Evolutionary conservation across 2,329 filamentous ascomycete species (phyloP).

Genomic region (Xylaria polymorpha): DNA sequence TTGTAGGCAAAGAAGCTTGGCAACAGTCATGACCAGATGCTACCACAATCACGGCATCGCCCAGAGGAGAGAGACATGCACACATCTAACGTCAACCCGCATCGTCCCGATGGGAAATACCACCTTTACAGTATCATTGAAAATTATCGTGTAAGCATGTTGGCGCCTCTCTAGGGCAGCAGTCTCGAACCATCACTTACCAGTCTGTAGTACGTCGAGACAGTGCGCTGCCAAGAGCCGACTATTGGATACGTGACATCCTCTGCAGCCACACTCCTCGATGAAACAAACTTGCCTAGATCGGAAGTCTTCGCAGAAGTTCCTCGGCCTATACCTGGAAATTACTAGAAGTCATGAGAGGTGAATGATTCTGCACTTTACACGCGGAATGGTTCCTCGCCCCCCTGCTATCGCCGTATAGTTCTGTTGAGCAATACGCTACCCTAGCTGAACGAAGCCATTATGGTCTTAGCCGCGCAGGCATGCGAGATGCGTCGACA

Average conservation of each 20-base stretch:
- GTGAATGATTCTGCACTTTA: not conserved
- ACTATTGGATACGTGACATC: conserved; percentile 9
- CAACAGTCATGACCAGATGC: not conserved
- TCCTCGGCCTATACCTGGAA: not conserved
- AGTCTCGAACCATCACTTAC: conserved; percentile 8
- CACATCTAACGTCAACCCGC: conserved; percentile 18
- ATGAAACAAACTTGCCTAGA: conserved; percentile 13
- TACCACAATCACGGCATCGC: conserved; percentile 21
- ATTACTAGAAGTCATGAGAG: not conserved
- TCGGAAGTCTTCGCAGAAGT: conserved; percentile 3
- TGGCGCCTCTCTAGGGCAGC: conserved; percentile 2
- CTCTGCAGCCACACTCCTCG: conserved; percentile 20
- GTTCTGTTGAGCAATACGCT: not conserved
- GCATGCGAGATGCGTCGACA: conserved; percentile 6
- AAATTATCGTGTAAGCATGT: conserved; percentile 29
- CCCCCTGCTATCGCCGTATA: conserved; percentile 9
- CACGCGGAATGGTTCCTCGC: conserved; percentile 9
- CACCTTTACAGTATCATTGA: conserved; percentile 27
- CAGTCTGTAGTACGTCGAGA: not conserved
- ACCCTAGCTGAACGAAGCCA: not conserved
- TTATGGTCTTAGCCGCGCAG: conserved; percentile 5
- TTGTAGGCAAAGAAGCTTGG: not conserved
- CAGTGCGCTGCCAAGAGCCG: conserved; percentile 11
- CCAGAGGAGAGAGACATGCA: not conserved
- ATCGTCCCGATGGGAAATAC: conserved; percentile 17